These are phyloP conservation scores for Cryphonectria parasitica DNA, from an alignment of 2,329 filamentous ascomycete species.

Conservation along the genomic window DNA sequence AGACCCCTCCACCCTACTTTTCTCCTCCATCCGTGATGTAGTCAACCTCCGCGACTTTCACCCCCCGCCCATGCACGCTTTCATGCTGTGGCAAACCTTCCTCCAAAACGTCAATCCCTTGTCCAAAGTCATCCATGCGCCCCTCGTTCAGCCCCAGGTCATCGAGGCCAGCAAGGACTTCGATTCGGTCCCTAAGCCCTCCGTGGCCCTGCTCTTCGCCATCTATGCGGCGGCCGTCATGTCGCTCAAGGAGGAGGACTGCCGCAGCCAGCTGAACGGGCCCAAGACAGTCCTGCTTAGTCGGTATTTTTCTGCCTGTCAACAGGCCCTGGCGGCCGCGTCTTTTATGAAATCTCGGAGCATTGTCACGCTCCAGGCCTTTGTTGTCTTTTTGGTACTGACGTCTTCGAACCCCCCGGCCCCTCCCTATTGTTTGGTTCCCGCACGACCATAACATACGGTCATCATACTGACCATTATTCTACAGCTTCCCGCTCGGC, in stretches of 20 bases:
- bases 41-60: slow-evolving; percentile 36
- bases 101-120: slow-evolving; percentile 57
- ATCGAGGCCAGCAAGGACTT: slow-evolving; percentile 31
- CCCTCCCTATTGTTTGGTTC: not conserved
- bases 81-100: slow-evolving; percentile 53
- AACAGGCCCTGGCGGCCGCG: slow-evolving; percentile 29
- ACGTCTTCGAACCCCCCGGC: not conserved
- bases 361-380: slow-evolving; percentile 27
- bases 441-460: not conserved
- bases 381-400: slow-evolving; percentile 25
- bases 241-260: slow-evolving; percentile 30
- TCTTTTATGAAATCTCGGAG: slow-evolving; percentile 29
- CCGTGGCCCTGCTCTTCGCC: slow-evolving; percentile 28
- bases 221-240: slow-evolving; percentile 29
- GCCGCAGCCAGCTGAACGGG: slow-evolving; percentile 21
- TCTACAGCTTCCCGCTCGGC: slow-evolving; percentile 26
- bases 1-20: slow-evolving; percentile 44
- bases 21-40: slow-evolving; percentile 22
- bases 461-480: slow-evolving; percentile 6
- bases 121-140: slow-evolving; percentile 55
- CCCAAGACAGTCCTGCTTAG: slow-evolving; percentile 21
- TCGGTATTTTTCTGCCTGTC: slow-evolving; percentile 27
- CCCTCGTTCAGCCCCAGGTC: slow-evolving; percentile 44
- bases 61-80: slow-evolving; percentile 39
- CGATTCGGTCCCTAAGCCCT: slow-evolving; percentile 25